These are phyloP conservation scores for Leptographium radiaticola DNA, from an alignment of 2,329 filamentous ascomycete genomes.

Conservation along the genomic window DNA sequence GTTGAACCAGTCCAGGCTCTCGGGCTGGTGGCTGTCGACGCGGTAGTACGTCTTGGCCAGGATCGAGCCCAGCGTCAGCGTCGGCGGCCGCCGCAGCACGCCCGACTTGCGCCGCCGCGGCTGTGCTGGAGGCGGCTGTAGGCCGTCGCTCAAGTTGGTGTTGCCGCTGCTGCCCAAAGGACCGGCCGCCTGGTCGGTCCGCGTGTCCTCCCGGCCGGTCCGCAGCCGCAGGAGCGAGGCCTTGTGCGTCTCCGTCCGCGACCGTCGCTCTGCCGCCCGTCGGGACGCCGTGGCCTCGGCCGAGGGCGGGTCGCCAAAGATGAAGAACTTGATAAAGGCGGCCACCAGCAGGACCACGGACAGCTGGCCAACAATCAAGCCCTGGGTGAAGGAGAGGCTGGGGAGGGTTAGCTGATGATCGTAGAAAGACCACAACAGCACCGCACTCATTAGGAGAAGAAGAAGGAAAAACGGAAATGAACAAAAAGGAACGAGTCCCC, in stretches of 20 bases:
- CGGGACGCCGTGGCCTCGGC: conserved; percentile 67
- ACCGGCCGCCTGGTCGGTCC: background rate
- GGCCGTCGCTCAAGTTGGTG: conserved; percentile 18
- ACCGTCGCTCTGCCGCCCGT: conserved; percentile 60
- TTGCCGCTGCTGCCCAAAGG: conserved; percentile 18
- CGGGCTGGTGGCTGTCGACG: conserved; percentile 86
- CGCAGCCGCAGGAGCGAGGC: conserved; percentile 56
- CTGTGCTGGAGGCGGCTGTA: conserved; percentile 17
- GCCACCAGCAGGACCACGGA: conserved; percentile 84
- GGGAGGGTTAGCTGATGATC: background rate
- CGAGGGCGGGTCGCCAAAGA: conserved; percentile 86
- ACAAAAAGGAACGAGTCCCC: background rate
- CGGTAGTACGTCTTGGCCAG: conserved; percentile 97
- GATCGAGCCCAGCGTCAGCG: conserved; percentile 83
- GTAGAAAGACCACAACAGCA: no score
- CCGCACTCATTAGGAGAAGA: no score
- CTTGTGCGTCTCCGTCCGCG: conserved; percentile 63
- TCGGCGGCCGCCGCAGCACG: conserved; percentile 58
- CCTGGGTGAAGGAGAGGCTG: conserved; percentile 84
- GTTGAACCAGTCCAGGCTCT: conserved; percentile 98
- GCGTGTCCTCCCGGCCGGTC: conserved; percentile 20
- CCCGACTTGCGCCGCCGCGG: conserved; percentile 38
- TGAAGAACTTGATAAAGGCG: conserved; percentile 99
- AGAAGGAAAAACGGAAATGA: background rate
- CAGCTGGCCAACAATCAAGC: conserved; percentile 83